Evolutionary conservation across 2,329 filamentous ascomycete species (phyloP), one percentile per base, ranked within the genome.

Genomic region (Fusarium abutilonis): DNA sequence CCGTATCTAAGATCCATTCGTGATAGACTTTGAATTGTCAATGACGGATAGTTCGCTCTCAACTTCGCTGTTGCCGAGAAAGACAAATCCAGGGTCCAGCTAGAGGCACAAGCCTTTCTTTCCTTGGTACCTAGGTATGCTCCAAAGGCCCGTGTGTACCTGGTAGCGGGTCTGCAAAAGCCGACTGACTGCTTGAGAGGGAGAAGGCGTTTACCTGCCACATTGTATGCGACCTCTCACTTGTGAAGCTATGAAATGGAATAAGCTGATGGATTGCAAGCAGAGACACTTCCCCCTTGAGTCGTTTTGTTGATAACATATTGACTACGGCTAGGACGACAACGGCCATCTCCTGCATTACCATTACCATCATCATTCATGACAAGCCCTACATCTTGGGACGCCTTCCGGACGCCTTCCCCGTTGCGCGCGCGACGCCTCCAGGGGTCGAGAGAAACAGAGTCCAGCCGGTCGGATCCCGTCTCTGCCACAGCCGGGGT

Each of bases 331-430:
- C 40, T 32, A 32, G 50, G 23, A 41, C 52, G 31, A 53, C 9
- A 19, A 28, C 31, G 40, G 28, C 42, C 31, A 32, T 36, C 39
- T 40, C 38, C 44, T 23, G 32, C 19, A 56, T 41, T 39, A 52
- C 32, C 39, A 51, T 49, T 44, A 44, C 21, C 34, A 66, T 46
- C 48, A 54, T 49, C 44, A 58, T 54, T 38, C 31, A 54, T 59
- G 62, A 66, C 52, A 59, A 65, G 62, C 63, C 23, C 32, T 54
- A 49, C 36, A 45, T 52, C 43, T 48, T 54, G 60, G 60, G 53
- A 60, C 67, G 67, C 60, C 63, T 58, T 68, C 52, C 63, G 59
- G 64, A 43, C 63, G 65, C 64, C 67, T 56, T 63, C 63, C 64
- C 64, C 63, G 67, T 70, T 60, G 55, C 51, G 53, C 59, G 43